Percentiles rank a stretch among this genome's conserved stretches.
These are phyloP conservation scores for Aspergillus udagawae DNA, from an alignment of 2,329 filamentous ascomycete genomes.

Conservation along the genomic window DNA sequence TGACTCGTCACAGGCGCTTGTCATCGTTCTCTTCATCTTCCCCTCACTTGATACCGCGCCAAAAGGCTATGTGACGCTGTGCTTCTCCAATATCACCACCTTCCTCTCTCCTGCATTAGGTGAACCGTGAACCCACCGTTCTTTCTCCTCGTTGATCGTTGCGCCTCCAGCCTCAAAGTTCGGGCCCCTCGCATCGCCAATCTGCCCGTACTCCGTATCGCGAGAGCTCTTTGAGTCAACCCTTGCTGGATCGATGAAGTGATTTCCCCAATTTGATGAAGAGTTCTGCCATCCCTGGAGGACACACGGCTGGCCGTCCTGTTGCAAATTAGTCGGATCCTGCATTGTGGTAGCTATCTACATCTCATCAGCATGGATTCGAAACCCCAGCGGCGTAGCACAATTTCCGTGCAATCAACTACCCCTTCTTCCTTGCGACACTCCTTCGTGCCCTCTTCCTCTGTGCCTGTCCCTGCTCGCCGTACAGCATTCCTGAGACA, in stretches of 20 bases:
- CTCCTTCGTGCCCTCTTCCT: constrained; percentile 21
- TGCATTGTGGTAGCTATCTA: constrained; percentile 20
- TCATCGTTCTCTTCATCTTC: constrained; percentile 9
- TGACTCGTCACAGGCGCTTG: constrained; percentile 18
- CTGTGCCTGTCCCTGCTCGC: constrained; percentile 9
- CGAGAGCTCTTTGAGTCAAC: neutral
- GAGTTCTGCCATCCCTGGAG: constrained; percentile 7
- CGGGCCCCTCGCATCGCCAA: constrained; percentile 7
- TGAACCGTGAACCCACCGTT: neutral
- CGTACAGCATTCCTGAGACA: constrained; percentile 17
- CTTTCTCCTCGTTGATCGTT: neutral
- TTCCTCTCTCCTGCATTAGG: neutral
- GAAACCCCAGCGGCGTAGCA: constrained; percentile 22
- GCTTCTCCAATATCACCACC: neutral
- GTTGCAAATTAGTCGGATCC: constrained; percentile 18
- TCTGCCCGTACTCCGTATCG: constrained; percentile 1
- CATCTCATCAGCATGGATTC: constrained; percentile 21
- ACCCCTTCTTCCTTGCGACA: constrained; percentile 20
- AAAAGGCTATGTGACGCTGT: neutral
- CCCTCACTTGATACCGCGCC: constrained; percentile 6
- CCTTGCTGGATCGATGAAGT: constrained; percentile 14
- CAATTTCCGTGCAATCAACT: constrained; percentile 19
- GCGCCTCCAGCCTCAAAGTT: neutral
- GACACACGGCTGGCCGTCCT: constrained; percentile 14
- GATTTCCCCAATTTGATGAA: constrained; percentile 5